These are phyloP conservation scores for Morella rubra DNA, from an alignment of 306 rosid species.

Conservation along the genomic window DNA sequence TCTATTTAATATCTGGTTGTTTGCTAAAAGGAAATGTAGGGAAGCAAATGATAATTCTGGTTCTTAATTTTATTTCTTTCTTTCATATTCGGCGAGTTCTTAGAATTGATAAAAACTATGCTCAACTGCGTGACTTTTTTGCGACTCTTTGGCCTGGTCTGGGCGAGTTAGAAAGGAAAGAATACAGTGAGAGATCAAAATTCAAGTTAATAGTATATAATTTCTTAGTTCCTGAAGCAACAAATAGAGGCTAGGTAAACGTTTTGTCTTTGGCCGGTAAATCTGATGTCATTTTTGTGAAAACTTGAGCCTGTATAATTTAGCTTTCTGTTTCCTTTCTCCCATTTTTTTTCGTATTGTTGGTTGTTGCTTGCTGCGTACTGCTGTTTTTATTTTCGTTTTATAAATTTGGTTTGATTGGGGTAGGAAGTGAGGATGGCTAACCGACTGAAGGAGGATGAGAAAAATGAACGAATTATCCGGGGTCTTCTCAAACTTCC, in stretches of 20 bases:
- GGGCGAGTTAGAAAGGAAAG: not conserved
- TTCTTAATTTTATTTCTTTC: not conserved
- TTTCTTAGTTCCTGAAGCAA: not conserved
- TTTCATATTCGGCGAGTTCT: not conserved
- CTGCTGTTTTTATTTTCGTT: slow-evolving; percentile 15
- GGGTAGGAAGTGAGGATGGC: slow-evolving; percentile 58
- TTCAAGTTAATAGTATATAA: not conserved
- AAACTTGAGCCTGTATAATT: not conserved
- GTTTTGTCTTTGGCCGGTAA: not conserved
- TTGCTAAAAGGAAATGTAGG: slow-evolving; percentile 24
- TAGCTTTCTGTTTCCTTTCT: not conserved
- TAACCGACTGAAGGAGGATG: slow-evolving; percentile 78
- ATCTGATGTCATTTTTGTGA: not conserved
- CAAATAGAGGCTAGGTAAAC: not conserved
- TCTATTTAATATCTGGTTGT: not conserved
- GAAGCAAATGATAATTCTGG: slow-evolving; percentile 10
- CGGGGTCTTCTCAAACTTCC: slow-evolving; percentile 85
- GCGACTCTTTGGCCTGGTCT: not conserved
- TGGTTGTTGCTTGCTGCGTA: slow-evolving; percentile 7
- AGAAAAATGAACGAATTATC: slow-evolving; percentile 78
- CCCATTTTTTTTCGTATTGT: not conserved
- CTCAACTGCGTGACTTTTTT: not conserved
- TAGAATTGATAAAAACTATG: not conserved
- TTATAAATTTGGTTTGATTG: slow-evolving; percentile 32
- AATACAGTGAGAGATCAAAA: not conserved